phyloP scores from a whole-genome alignment of 164 flowering plant species.

The Saururus chinensis region DNA sequence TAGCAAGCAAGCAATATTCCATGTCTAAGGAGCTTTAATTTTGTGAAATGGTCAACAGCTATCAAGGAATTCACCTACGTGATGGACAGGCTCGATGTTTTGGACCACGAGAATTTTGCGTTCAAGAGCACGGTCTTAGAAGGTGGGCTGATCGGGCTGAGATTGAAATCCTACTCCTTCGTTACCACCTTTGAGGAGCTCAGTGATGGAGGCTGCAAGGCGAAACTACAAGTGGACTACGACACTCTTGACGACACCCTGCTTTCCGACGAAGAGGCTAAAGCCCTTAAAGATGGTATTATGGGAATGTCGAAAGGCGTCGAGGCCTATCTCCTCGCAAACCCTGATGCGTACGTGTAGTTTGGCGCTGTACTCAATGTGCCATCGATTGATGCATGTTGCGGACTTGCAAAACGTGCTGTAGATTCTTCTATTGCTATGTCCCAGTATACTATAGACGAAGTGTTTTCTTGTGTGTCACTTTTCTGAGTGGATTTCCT shows the following conservation, averaged over 20 bases:
- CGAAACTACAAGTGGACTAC: background rate
- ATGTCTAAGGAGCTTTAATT: background rate
- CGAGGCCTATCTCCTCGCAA: slow-evolving; percentile 4
- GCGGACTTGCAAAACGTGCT: too few relatives aligned
- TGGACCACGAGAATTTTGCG: slow-evolving; percentile 1
- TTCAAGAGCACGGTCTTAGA: slow-evolving; percentile 1
- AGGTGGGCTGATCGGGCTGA: slow-evolving; percentile 1
- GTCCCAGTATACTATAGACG: too few relatives aligned
- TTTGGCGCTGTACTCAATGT: background rate
- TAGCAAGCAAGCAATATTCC: too few relatives aligned
- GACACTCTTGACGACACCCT: slow-evolving; percentile 2
- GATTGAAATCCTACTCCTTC: slow-evolving; percentile 1
- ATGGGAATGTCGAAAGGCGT: slow-evolving; percentile 2
- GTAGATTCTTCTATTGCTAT: too few relatives aligned
- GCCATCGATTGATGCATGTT: too few relatives aligned
- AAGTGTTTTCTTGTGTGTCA: too few relatives aligned
- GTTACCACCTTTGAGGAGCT: background rate
- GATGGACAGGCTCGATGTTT: background rate
- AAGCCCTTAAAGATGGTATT: background rate
- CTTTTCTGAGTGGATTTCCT: too few relatives aligned
- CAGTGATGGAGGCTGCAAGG: background rate
- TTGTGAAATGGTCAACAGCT: background rate
- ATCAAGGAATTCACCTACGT: slow-evolving; percentile 1
- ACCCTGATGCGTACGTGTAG: slow-evolving; percentile 6
- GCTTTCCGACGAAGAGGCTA: background rate